Evolutionary conservation across 2,329 filamentous ascomycete genomes (phyloP).

Genomic region (Hyphodiscus sp.): DNA sequence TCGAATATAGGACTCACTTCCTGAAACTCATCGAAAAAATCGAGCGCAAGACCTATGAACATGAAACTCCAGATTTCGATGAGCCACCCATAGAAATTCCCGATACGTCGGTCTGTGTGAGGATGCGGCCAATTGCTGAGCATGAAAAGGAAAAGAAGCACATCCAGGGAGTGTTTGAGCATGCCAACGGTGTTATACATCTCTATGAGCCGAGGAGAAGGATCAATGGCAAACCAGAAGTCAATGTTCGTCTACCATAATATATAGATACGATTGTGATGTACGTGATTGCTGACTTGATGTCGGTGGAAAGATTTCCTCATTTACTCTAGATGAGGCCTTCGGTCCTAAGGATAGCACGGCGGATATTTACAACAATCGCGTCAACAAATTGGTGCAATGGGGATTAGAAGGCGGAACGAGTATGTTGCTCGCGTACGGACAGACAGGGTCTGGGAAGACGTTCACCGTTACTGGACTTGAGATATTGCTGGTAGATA

Average conservation of each 20-base stretch:
- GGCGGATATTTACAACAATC: constrained; percentile 1
- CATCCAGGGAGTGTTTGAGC: not conserved
- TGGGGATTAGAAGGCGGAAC: constrained; percentile 41
- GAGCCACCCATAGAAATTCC: not conserved
- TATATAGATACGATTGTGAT: not conserved
- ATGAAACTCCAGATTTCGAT: not conserved
- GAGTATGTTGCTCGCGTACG: constrained; percentile 42
- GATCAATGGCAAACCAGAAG: not conserved
- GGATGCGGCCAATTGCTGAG: not conserved
- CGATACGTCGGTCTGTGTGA: not conserved
- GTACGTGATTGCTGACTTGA: not conserved
- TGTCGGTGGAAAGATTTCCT: constrained; percentile 3
- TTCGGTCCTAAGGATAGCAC: constrained; percentile 4
- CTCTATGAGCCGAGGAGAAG: not conserved
- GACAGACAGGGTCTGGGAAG: constrained; percentile 42
- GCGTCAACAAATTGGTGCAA: constrained; percentile 30
- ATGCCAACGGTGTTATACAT: not conserved
- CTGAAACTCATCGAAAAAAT: not conserved
- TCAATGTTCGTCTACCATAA: not conserved
- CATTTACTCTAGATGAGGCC: constrained; percentile 5
- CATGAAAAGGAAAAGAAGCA: not conserved
- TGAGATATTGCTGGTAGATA: constrained; percentile 33
- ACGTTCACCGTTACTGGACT: constrained; percentile 38
- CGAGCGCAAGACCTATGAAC: not conserved
- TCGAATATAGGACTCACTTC: not conserved